These are phyloP conservation scores for Fusarium xyrophilum DNA, from an alignment of 2,329 filamentous ascomycete species.

Conservation along the genomic window DNA sequence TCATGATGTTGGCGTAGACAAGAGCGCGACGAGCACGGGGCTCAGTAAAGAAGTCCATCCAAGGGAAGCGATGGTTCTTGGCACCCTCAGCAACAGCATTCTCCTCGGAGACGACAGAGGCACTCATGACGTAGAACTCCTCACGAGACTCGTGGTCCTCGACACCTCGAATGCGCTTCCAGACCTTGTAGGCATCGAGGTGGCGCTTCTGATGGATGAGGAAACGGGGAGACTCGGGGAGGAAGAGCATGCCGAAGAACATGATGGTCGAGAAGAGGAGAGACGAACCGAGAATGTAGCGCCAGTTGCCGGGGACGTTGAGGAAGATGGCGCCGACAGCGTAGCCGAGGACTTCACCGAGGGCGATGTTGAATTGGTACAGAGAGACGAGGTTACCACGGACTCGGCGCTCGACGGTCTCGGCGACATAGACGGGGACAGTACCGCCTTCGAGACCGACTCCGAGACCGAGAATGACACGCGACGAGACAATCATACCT, in stretches of 20 bases:
- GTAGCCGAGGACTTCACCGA: slow-evolving; percentile 76
- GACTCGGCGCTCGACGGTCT: slow-evolving; percentile 70
- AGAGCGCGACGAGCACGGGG: slow-evolving; percentile 71
- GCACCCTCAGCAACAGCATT: slow-evolving; percentile 58
- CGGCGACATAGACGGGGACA: slow-evolving; percentile 76
- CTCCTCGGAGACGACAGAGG: slow-evolving; percentile 65
- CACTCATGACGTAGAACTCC: slow-evolving; percentile 76
- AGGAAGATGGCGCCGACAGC: slow-evolving; percentile 77
- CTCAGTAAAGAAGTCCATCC: slow-evolving; percentile 77
- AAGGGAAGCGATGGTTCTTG: slow-evolving; percentile 65
- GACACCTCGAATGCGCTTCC: slow-evolving; percentile 74
- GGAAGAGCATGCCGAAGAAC: slow-evolving; percentile 68
- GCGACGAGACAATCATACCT: slow-evolving; percentile 71
- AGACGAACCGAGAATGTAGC: slow-evolving; percentile 76
- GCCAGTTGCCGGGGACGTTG: slow-evolving; percentile 73
- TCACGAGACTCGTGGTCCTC: slow-evolving; percentile 64
- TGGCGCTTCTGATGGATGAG: slow-evolving; percentile 69
- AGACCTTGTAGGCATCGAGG: slow-evolving; percentile 63
- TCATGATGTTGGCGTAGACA: slow-evolving; percentile 73
- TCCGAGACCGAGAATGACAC: slow-evolving; percentile 73
- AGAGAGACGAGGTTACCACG: slow-evolving; percentile 76
- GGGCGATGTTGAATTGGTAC: slow-evolving; percentile 78
- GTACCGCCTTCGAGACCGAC: slow-evolving; percentile 78
- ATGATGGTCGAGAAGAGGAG: slow-evolving; percentile 67
- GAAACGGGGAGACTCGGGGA: slow-evolving; percentile 73